These are phyloP conservation scores for Acrocalymma vagum DNA, from an alignment of 2,329 filamentous ascomycete genomes.

Conservation along the genomic window DNA sequence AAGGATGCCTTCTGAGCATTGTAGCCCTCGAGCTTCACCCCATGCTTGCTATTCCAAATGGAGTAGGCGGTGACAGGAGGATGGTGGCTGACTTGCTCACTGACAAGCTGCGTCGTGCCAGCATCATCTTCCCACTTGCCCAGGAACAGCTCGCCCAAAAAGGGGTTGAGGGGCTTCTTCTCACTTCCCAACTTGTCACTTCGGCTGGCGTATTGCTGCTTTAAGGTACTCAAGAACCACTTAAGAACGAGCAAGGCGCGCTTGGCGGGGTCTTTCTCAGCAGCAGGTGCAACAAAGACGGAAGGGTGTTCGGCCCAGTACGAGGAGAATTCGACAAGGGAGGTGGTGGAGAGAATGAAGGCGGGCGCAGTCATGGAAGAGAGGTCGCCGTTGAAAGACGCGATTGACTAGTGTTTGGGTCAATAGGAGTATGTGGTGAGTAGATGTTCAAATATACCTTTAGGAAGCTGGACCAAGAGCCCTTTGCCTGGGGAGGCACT, in stretches of 20 bases:
- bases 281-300: slow-evolving; percentile 82
- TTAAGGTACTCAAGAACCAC: slow-evolving; percentile 94
- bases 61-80: slow-evolving; percentile 94
- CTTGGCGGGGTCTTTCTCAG: slow-evolving; percentile 81
- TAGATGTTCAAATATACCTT: slow-evolving; percentile 46
- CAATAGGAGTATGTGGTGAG: slow-evolving; percentile 13
- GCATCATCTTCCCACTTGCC: slow-evolving; percentile 86
- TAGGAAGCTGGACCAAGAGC: slow-evolving; percentile 59
- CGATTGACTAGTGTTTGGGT: slow-evolving; percentile 59
- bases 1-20: slow-evolving; percentile 98
- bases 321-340: slow-evolving; percentile 65
- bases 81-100: slow-evolving; percentile 94
- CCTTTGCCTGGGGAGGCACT: slow-evolving; percentile 55
- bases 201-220: slow-evolving; percentile 79
- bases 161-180: slow-evolving; percentile 98
- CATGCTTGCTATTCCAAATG: slow-evolving; percentile 86
- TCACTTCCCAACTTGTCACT: slow-evolving; percentile 88
- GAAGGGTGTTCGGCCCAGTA: slow-evolving; percentile 66
- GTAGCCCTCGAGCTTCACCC: slow-evolving; percentile 80
- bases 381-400: slow-evolving; percentile 65
- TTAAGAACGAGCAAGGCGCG: slow-evolving; percentile 88
- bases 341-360: slow-evolving; percentile 64
- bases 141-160: slow-evolving; percentile 92
- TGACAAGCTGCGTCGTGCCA: slow-evolving; percentile 85
- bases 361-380: slow-evolving; percentile 65